These are phyloP conservation scores for Plasmodium gonderi DNA, from an alignment of 169 alveolate species.

Conservation along the genomic window DNA sequence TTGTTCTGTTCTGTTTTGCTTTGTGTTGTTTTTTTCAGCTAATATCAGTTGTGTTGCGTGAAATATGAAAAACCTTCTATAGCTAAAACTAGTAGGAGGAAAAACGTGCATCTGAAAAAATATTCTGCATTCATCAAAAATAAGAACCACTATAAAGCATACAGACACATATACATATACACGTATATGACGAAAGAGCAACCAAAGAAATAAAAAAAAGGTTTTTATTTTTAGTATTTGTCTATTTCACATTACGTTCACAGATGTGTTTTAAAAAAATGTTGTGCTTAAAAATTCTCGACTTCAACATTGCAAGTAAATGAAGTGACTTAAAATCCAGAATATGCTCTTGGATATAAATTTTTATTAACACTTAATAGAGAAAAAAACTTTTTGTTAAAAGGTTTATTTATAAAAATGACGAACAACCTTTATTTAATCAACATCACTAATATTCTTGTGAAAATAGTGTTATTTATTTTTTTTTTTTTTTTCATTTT, in stretches of 20 bases:
- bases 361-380: not conserved
- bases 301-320: not conserved
- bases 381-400: not conserved
- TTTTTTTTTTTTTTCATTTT: too few species aligned
- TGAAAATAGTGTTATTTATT: not conserved
- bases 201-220: not conserved
- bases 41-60: not conserved
- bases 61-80: not conserved
- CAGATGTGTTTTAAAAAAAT: not conserved
- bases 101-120: not conserved
- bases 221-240: not conserved
- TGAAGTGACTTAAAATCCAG: not conserved
- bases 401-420: not conserved
- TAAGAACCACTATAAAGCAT: not conserved
- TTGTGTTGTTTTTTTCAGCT: not conserved
- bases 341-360: not conserved
- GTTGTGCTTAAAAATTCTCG: not conserved
- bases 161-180: not conserved
- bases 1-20: too few species aligned
- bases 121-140: not conserved
- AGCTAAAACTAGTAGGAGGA: not conserved
- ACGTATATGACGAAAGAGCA: not conserved
- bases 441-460: not conserved
- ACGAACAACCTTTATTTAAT: not conserved
- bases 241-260: not conserved